A percentile compares a stretch with the other conserved stretches of the same genome.
These are phyloP conservation scores for Parsonsia alboflavescens DNA, from an alignment of 257 asterid genomes.

Conservation along the genomic window DNA sequence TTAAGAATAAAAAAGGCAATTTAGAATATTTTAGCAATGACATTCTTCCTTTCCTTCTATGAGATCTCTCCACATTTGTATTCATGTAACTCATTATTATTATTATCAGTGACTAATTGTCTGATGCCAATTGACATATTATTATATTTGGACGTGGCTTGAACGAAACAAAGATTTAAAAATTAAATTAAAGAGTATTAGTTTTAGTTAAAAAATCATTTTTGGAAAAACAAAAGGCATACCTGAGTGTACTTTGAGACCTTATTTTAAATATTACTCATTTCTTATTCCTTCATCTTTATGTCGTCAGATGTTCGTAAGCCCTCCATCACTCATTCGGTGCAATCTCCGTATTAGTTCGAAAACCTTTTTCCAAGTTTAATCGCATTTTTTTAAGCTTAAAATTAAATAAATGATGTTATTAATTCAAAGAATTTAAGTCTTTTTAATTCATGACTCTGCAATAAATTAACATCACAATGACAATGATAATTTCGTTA, in stretches of 20 bases:
- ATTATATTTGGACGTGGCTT: conserved; percentile 2
- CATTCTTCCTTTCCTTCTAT: background rate
- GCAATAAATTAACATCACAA: too few relatives aligned
- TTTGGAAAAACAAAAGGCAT: background rate
- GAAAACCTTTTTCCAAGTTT: too few relatives aligned
- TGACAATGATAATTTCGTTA: too few relatives aligned
- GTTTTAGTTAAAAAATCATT: background rate
- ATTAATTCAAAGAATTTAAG: too few relatives aligned
- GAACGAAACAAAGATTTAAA: background rate
- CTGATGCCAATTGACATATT: conserved; percentile 4
- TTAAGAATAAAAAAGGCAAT: background rate
- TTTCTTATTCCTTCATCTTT: conserved; percentile 6
- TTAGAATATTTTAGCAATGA: too few relatives aligned
- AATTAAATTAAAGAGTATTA: background rate
- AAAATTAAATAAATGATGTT: too few relatives aligned
- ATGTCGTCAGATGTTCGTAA: conserved; percentile 25
- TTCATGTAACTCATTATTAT: background rate
- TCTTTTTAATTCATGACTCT: too few relatives aligned
- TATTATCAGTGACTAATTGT: background rate
- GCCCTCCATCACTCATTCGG: conserved; percentile 5
- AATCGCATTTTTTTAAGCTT: too few relatives aligned
- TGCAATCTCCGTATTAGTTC: too few relatives aligned
- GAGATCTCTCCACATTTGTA: background rate
- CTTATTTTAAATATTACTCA: background rate
- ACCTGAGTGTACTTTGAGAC: background rate